Conservation (phyloP, 176 grass and related monocot genomes). For the Thalia dealbata region DNA sequence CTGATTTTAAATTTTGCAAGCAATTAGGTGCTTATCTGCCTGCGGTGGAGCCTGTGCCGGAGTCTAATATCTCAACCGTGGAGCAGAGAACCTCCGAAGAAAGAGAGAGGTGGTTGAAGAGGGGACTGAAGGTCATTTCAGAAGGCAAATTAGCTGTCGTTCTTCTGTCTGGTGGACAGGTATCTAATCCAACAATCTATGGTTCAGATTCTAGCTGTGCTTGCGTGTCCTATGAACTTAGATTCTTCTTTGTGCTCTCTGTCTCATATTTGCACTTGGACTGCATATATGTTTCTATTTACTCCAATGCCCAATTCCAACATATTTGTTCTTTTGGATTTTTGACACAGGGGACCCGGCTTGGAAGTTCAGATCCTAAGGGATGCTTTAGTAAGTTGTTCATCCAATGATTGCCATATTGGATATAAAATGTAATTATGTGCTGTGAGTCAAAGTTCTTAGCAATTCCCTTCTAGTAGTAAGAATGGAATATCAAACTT, state of each 20-base stretch:
- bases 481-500: no score
- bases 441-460: not conserved
- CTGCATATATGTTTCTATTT: no score
- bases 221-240: not conserved
- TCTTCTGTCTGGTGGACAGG: conserved; percentile 92
- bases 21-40: conserved; percentile 40
- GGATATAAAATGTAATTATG: not conserved
- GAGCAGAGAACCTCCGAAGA: conserved; percentile 66
- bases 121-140: conserved; percentile 83
- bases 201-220: not conserved
- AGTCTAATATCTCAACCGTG: conserved; percentile 72
- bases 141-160: conserved; percentile 93
- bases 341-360: conserved; percentile 56
- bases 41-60: conserved; percentile 56
- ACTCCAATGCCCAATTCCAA: not conserved
- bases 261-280: no score
- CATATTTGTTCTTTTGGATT: not conserved
- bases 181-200: conserved; percentile 6
- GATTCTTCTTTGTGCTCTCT: no score
- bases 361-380: conserved; percentile 90
- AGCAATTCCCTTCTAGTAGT: no score
- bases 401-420: not conserved
- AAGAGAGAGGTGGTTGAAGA: conserved; percentile 93
- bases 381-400: conserved; percentile 90
- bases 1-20: not conserved